phyloP scores from a whole-genome alignment of 83 land plant genomes.

The Diphasiastrum complanatum region DNA sequence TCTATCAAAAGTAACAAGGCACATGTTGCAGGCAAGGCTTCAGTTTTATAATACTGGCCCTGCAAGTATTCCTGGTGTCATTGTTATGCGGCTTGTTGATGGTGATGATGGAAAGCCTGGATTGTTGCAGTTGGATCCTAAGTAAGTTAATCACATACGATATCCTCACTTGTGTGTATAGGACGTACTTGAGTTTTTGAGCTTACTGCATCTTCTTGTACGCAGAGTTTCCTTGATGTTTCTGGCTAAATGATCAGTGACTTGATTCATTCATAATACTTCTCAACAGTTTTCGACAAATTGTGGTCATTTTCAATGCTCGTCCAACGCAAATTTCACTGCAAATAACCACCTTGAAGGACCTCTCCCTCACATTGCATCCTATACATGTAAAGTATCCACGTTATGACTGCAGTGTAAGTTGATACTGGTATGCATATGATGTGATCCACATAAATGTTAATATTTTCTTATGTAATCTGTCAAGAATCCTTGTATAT shows the following conservation, averaged over 20 bases:
- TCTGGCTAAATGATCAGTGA: neutral
- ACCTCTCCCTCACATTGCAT: constrained; percentile 43
- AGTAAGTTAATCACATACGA: constrained; percentile 51
- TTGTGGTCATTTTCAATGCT: constrained; percentile 66
- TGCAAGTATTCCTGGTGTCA: constrained; percentile 57
- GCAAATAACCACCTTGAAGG: constrained; percentile 25
- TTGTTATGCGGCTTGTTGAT: constrained; percentile 83
- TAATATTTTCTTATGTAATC: neutral
- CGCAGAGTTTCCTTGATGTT: neutral
- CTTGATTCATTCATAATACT: neutral
- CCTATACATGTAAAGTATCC: constrained; percentile 56
- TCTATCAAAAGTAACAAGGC: too few relatives aligned
- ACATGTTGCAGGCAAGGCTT: constrained; percentile 58
- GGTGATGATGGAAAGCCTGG: constrained; percentile 66
- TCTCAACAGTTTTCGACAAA: constrained; percentile 27
- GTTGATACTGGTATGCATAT: constrained; percentile 1
- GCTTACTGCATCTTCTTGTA: too few relatives aligned
- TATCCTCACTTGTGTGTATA: too few relatives aligned
- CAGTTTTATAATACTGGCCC: constrained; percentile 77
- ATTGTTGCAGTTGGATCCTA: constrained; percentile 58
- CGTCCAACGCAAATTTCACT: constrained; percentile 40
- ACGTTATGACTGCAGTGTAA: neutral
- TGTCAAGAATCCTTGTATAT: neutral
- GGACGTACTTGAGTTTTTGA: too few relatives aligned
- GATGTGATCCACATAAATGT: constrained; percentile 1